These are phyloP conservation scores for Podospora sp. DNA, from an alignment of 495 filamentous ascomycete species.

Conservation along the genomic window DNA sequence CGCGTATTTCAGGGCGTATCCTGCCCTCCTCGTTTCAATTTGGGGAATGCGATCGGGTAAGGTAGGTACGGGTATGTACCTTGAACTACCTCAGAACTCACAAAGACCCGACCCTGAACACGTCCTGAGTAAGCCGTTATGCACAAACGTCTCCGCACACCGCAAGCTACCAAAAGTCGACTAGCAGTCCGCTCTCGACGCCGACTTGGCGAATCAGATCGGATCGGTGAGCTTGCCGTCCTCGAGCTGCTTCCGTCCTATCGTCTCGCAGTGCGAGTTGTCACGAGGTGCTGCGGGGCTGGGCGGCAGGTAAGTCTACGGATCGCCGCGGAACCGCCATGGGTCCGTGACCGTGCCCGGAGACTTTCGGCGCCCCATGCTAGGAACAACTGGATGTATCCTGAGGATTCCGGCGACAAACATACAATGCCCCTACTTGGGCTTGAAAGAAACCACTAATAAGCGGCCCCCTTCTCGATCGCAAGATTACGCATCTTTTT, in stretches of 20 bases:
- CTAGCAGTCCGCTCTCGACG: background rate
- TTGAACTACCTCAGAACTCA: slow-evolving; percentile 4
- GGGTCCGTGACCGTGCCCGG: background rate
- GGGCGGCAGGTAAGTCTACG: background rate
- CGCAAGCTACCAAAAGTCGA: slow-evolving; percentile 2
- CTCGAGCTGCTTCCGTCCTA: slow-evolving; percentile 14
- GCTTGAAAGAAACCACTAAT: background rate
- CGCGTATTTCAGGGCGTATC: background rate
- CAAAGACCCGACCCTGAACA: slow-evolving; percentile 11
- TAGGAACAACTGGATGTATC: background rate
- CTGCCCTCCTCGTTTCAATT: background rate
- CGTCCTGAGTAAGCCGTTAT: slow-evolving; percentile 22
- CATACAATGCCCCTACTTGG: background rate
- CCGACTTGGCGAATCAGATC: slow-evolving; percentile 5
- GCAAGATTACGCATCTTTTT: background rate
- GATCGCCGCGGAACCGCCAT: background rate
- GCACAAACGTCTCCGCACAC: slow-evolving; percentile 3
- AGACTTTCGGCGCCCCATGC: background rate
- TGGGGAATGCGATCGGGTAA: background rate
- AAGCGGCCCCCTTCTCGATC: too few species aligned
- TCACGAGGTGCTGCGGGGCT: slow-evolving; percentile 1
- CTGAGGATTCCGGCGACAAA: background rate
- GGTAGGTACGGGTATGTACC: slow-evolving; percentile 4
- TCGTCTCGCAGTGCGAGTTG: slow-evolving; percentile 10
- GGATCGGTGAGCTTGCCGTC: slow-evolving; percentile 9